These are phyloP conservation scores for Malbranchea zuffiana DNA, from an alignment of 2,329 filamentous ascomycete genomes.

Conservation along the genomic window DNA sequence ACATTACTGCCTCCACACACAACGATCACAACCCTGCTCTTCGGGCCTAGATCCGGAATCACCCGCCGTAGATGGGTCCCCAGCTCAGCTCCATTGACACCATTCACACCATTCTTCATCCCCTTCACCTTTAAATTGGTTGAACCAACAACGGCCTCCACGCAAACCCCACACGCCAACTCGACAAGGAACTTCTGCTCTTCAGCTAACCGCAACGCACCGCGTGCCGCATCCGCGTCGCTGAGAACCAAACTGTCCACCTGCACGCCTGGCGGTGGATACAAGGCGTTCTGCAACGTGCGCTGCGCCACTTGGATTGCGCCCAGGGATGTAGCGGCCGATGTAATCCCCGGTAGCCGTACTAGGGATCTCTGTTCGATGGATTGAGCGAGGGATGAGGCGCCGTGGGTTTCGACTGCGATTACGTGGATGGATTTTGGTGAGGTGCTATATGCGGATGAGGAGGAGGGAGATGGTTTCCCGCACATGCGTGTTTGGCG, in stretches of 20 bases:
- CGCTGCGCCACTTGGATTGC: conserved; percentile 58
- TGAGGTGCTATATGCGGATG: conserved; percentile 15
- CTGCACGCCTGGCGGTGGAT: conserved; percentile 35
- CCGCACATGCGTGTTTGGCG: conserved; percentile 28
- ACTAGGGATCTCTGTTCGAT: conserved; percentile 43
- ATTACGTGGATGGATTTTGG: conserved; percentile 42
- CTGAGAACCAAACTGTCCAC: conserved; percentile 54
- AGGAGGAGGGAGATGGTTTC: conserved; percentile 13
- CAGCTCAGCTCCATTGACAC: conserved; percentile 11
- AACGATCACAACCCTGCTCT: conserved; percentile 68
- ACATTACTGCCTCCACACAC: conserved; percentile 72
- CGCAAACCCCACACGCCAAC: conserved; percentile 68
- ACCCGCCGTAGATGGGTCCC: conserved; percentile 42
- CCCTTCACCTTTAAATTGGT: conserved; percentile 9
- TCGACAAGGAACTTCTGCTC: conserved; percentile 76
- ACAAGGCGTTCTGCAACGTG: conserved; percentile 54
- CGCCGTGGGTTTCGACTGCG: conserved; percentile 65
- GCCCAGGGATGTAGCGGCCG: conserved; percentile 63
- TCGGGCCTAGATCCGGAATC: conserved; percentile 51
- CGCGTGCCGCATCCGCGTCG: conserved; percentile 70
- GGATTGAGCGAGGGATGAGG: conserved; percentile 56
- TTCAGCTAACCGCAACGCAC: conserved; percentile 64
- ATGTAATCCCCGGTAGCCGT: conserved; percentile 60
- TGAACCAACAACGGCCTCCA: conserved; percentile 42
- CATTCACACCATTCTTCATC: conserved; percentile 6